Conservation (phyloP, 768 basidiomycete species). For the Amyloporia xantha region DNA sequence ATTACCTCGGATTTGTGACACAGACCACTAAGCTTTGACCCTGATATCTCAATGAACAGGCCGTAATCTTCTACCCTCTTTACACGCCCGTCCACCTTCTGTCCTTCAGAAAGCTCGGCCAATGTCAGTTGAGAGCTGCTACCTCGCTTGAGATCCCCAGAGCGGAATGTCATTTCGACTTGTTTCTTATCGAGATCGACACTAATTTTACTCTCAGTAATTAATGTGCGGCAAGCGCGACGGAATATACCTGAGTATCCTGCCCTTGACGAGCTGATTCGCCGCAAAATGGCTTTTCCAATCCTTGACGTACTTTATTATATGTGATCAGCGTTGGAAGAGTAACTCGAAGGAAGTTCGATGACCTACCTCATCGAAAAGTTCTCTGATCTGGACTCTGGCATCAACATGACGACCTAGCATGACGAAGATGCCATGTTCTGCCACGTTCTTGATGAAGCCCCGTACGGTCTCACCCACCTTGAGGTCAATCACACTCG, state of each 20-base stretch:
- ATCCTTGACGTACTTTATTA: constrained; percentile 94
- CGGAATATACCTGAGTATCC: constrained; percentile 57
- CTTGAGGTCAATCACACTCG: constrained; percentile 52
- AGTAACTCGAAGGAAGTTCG: neutral
- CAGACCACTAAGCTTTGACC: constrained; percentile 76
- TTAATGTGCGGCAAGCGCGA: neutral
- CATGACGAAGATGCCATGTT: constrained; percentile 85
- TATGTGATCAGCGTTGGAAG: constrained; percentile 3
- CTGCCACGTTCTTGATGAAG: constrained; percentile 81
- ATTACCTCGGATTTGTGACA: constrained; percentile 92
- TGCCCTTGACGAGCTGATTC: constrained; percentile 83
- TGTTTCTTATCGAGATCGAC: constrained; percentile 65
- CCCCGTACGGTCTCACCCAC: constrained; percentile 77
- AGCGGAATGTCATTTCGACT: constrained; percentile 87
- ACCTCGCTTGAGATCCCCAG: constrained; percentile 44
- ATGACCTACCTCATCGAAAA: constrained; percentile 83
- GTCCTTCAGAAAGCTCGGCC: constrained; percentile 63
- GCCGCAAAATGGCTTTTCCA: constrained; percentile 80
- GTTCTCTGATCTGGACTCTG: constrained; percentile 87
- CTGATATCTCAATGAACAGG: constrained; percentile 87
- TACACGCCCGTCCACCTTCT: constrained; percentile 74
- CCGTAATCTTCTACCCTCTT: constrained; percentile 86
- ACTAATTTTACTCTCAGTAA: constrained; percentile 33
- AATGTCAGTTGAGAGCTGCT: constrained; percentile 33
- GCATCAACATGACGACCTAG: constrained; percentile 82